A percentile compares a stretch with the other conserved stretches of the same genome.
Evolutionary conservation across 257 asterid genomes (phyloP).

Genomic region (Lantana camara): DNA sequence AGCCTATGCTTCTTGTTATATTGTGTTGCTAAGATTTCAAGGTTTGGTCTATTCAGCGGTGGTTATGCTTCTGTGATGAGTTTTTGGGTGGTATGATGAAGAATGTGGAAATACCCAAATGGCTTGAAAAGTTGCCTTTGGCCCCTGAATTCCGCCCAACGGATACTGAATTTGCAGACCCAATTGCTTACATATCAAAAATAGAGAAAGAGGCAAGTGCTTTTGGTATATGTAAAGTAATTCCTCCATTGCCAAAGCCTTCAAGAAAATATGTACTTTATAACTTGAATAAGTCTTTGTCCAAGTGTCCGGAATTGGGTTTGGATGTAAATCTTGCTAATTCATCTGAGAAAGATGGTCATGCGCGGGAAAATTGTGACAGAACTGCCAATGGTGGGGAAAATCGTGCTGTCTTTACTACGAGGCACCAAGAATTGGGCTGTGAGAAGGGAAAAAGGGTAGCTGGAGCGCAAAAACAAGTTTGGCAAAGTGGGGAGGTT

Average conservation of each 20-base stretch:
- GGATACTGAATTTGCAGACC: slow-evolving; percentile 96
- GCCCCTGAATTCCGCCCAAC: slow-evolving; percentile 99
- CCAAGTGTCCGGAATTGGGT: slow-evolving; percentile 82
- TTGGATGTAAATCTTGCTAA: slow-evolving; percentile 44
- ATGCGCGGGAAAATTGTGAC: slow-evolving; percentile 38
- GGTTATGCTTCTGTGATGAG: slow-evolving; percentile 40
- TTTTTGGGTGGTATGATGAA: slow-evolving; percentile 52
- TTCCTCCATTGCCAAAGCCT: slow-evolving; percentile 94
- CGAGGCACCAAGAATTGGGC: slow-evolving; percentile 93
- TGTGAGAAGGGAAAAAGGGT: slow-evolving; percentile 58
- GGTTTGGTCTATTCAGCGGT: slow-evolving; percentile 14
- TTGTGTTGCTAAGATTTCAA: slow-evolving; percentile 24
- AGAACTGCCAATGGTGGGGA: slow-evolving; percentile 36
- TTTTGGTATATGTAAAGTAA: slow-evolving; percentile 93
- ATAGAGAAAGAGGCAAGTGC: slow-evolving; percentile 96
- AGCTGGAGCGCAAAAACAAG: slow-evolving; percentile 65
- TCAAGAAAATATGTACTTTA: slow-evolving; percentile 77
- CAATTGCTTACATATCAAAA: slow-evolving; percentile 93
- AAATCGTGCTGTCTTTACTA: slow-evolving; percentile 79
- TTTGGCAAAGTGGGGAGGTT: slow-evolving; percentile 98
- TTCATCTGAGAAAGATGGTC: slow-evolving; percentile 32
- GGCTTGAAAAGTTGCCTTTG: slow-evolving; percentile 88
- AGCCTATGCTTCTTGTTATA: slow-evolving; percentile 8
- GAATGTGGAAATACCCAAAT: slow-evolving; percentile 76
- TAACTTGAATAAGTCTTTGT: slow-evolving; percentile 83